These are phyloP conservation scores for Fusarium graminum DNA, from an alignment of 2,329 filamentous ascomycete genomes.

Conservation along the genomic window DNA sequence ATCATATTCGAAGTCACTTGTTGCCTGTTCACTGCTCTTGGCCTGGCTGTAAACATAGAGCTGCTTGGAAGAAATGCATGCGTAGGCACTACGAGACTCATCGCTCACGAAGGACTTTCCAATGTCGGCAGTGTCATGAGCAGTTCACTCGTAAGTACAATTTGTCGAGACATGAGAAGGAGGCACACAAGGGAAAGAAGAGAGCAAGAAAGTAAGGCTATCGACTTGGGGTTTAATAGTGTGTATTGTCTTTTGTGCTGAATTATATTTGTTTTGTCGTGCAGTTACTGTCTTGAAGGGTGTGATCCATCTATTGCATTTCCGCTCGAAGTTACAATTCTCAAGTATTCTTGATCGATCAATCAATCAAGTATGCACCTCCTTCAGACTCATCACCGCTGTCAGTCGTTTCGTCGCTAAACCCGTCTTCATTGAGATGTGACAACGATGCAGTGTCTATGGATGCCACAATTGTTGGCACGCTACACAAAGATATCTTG, in stretches of 20 bases:
- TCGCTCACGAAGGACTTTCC: slow-evolving; percentile 8
- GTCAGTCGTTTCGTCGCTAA: neutral
- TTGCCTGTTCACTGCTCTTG: slow-evolving; percentile 39
- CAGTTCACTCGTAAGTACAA: slow-evolving; percentile 25
- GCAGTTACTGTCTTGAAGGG: neutral
- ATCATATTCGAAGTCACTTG: slow-evolving; percentile 40
- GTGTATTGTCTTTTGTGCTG: neutral
- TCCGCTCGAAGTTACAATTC: neutral
- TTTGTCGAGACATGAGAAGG: slow-evolving; percentile 22
- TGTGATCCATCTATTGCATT: neutral
- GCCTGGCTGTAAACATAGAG: slow-evolving; percentile 11
- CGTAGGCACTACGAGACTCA: slow-evolving; percentile 27
- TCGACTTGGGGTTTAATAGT: neutral
- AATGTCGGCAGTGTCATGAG: slow-evolving; percentile 15
- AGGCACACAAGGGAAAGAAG: slow-evolving; percentile 26
- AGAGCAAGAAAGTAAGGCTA: slow-evolving; percentile 8
- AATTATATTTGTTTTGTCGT: neutral
- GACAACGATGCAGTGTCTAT: slow-evolving; percentile 23
- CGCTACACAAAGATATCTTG: neutral
- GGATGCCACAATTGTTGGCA: neutral
- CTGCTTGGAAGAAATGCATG: slow-evolving; percentile 37
- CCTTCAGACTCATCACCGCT: slow-evolving; percentile 30
- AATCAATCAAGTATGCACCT: slow-evolving; percentile 14
- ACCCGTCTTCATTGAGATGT: slow-evolving; percentile 7
- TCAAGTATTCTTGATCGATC: neutral